phyloP scores from a whole-genome alignment of 1,284 basidiomycete species.

The Thelephora terrestris region DNA sequence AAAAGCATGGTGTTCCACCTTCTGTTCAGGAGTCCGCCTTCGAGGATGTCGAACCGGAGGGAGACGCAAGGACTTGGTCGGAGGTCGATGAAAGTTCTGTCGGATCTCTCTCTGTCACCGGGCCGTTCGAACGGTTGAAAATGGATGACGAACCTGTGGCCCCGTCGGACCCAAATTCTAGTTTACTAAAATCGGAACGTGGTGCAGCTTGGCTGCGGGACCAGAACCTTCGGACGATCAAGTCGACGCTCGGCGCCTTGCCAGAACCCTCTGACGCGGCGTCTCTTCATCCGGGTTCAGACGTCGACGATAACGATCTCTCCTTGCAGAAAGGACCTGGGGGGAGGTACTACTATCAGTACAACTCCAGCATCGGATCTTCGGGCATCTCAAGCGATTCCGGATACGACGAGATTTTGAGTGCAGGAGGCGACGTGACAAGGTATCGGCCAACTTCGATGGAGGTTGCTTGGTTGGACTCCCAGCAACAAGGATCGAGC shows the following conservation, averaged over 20 bases:
- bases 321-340: slow-evolving; percentile 53
- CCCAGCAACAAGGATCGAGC: slow-evolving; percentile 27
- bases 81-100: slow-evolving; percentile 36
- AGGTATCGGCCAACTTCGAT: slow-evolving; percentile 41
- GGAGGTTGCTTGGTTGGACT: slow-evolving; percentile 50
- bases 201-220: slow-evolving; percentile 76
- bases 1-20: neutral
- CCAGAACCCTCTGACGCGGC: slow-evolving; percentile 48
- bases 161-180: slow-evolving; percentile 32
- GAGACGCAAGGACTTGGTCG: slow-evolving; percentile 22
- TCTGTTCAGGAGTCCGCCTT: slow-evolving; percentile 2
- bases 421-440: slow-evolving; percentile 7
- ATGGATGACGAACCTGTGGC: slow-evolving; percentile 36
- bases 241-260: slow-evolving; percentile 47
- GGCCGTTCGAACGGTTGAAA: slow-evolving; percentile 42
- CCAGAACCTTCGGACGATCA: slow-evolving; percentile 58
- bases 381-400: slow-evolving; percentile 38
- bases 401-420: slow-evolving; percentile 37
- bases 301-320: slow-evolving; percentile 34
- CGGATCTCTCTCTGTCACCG: neutral
- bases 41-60: slow-evolving; percentile 3
- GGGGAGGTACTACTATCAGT: slow-evolving; percentile 69
- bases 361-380: slow-evolving; percentile 42
- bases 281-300: slow-evolving; percentile 23
- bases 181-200: slow-evolving; percentile 43